phyloP scores from a whole-genome alignment of 805 yeast species.

The Kodamaea sagamina region DNA sequence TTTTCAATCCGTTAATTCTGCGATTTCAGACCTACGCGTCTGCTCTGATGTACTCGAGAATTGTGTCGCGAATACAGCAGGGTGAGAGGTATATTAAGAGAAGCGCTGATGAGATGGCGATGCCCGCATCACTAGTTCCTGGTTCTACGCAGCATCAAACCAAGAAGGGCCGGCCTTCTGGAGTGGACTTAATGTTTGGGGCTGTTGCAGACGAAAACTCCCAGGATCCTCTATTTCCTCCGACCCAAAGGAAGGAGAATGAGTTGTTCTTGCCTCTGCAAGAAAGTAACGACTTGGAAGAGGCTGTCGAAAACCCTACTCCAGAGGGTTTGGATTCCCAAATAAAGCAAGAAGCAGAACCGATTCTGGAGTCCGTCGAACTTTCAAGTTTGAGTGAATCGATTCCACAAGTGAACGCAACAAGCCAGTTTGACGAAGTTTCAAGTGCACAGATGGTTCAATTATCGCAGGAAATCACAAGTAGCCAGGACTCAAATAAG shows the following conservation, averaged over 20 bases:
- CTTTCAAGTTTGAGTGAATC: conserved; percentile 4
- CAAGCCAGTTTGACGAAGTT: conserved; percentile 3
- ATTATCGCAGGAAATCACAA: conserved; percentile 10
- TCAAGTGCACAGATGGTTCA: conserved; percentile 5
- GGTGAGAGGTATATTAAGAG: conserved; percentile 7
- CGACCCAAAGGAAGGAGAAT: conserved; percentile 6
- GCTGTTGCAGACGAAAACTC: conserved; percentile 9
- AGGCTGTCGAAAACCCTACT: too few relatives aligned
- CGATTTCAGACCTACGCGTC: conserved; percentile 4
- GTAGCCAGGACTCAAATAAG: conserved; percentile 8
- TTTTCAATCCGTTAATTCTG: conserved; percentile 5
- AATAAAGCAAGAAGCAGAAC: neutral
- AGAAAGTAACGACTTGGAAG: neutral
- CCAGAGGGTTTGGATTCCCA: neutral
- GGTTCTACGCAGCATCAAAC: conserved; percentile 2
- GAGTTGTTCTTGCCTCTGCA: too few relatives aligned
- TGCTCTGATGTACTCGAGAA: neutral
- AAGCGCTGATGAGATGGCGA: neutral
- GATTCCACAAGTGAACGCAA: conserved; percentile 4
- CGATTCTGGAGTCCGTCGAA: neutral
- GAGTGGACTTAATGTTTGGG: conserved; percentile 8
- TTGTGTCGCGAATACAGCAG: conserved; percentile 7
- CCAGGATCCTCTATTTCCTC: conserved; percentile 10
- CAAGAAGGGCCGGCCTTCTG: conserved; percentile 4
- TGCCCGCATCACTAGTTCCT: conserved; percentile 3